phyloP scores from a whole-genome alignment of 306 rosid species.

The Purshia tridentata region DNA sequence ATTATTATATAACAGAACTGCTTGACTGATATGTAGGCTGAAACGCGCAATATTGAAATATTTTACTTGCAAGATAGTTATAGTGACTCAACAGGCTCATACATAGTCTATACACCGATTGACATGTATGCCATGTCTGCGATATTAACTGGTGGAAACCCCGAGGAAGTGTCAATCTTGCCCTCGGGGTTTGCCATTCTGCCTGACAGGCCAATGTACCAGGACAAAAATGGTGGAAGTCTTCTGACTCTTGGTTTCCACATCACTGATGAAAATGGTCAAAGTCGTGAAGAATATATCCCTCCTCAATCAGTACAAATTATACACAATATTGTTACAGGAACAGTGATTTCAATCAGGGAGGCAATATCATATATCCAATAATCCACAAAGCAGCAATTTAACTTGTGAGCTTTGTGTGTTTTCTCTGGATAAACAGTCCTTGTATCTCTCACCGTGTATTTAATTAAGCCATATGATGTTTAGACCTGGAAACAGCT shows the following conservation, averaged over 20 bases:
- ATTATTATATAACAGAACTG: no score
- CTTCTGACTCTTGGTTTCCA: conserved; percentile 46
- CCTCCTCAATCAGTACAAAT: conserved; percentile 26
- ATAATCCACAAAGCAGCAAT: not conserved
- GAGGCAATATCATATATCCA: not conserved
- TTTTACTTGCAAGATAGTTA: conserved; percentile 53
- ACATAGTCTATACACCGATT: conserved; percentile 55
- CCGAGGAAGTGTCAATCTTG: conserved; percentile 36
- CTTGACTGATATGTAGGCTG: no score
- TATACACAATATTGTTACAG: conserved; percentile 26
- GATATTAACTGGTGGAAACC: conserved; percentile 39
- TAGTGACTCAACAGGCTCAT: conserved; percentile 40
- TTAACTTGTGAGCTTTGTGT: not conserved
- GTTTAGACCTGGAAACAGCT: no score
- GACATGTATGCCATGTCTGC: conserved; percentile 21
- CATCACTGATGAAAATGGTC: conserved; percentile 17
- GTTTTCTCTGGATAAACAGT: no score
- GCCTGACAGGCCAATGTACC: conserved; percentile 26
- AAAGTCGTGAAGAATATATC: not conserved
- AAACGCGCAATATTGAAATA: not conserved
- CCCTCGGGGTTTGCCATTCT: conserved; percentile 64
- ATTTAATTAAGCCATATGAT: no score
- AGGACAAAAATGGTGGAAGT: conserved; percentile 27
- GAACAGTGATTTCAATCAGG: conserved; percentile 34
- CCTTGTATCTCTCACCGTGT: no score